Conservation (phyloP, 306 rosid species). For the Vigna reflexopilosa region DNA sequence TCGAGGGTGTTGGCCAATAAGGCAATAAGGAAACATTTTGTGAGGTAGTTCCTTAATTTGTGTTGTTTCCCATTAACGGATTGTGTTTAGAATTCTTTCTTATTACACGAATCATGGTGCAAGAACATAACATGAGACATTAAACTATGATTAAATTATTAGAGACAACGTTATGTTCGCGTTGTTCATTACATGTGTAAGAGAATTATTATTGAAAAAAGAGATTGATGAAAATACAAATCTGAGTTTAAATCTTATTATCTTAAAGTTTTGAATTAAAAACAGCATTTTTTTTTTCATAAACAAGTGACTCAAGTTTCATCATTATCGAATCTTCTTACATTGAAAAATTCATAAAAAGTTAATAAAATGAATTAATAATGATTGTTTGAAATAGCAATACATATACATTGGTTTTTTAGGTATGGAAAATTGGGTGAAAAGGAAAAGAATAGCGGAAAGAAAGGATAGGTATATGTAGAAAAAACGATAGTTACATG, state of each 20-base stretch:
- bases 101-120: not conserved
- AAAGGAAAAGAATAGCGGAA: conserved; percentile 21
- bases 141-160: not conserved
- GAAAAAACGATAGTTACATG: not conserved
- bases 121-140: not conserved
- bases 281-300: no score
- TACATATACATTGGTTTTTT: not conserved
- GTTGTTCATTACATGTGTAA: no score
- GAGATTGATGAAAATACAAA: no score
- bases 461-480: conserved; percentile 18
- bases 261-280: no score
- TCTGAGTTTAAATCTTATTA: no score
- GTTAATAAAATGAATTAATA: not conserved
- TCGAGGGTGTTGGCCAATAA: not conserved
- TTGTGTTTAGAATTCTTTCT: not conserved
- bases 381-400: not conserved
- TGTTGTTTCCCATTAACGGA: not conserved
- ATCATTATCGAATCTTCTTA: no score
- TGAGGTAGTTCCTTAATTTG: not conserved
- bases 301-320: no score
- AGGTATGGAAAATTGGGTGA: conserved; percentile 6
- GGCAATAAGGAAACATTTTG: not conserved
- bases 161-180: no score
- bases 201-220: no score
- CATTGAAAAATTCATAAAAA: not conserved